A percentile compares a stretch with the other conserved stretches of the same genome.
These are phyloP conservation scores for Mycena alexandri DNA, from an alignment of 768 basidiomycete genomes.

Conservation along the genomic window DNA sequence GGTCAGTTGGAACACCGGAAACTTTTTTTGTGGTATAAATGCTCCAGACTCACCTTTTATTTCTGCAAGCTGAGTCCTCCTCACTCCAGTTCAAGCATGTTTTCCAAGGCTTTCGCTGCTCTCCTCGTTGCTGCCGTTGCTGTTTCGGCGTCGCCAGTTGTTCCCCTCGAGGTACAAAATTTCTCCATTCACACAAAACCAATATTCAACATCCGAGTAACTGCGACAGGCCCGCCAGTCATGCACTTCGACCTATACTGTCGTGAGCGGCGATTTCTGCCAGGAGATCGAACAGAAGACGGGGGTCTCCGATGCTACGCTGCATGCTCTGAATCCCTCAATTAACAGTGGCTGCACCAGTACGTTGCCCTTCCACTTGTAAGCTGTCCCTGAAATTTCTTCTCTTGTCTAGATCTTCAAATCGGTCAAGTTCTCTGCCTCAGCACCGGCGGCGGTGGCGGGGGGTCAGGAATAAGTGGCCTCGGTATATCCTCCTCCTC, in stretches of 20 bases:
- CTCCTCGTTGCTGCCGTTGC: conserved; percentile 3
- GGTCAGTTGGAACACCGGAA: background rate
- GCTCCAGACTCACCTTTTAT: background rate
- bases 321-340: conserved; percentile 27
- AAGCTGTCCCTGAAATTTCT: background rate
- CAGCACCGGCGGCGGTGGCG: conserved; percentile 3
- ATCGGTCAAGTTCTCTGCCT: conserved; percentile 25
- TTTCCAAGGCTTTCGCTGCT: conserved; percentile 15
- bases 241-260: conserved; percentile 24
- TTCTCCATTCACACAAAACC: background rate
- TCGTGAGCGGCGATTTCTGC: conserved; percentile 32
- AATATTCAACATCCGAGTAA: conserved; percentile 9
- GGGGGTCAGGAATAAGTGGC: conserved; percentile 14
- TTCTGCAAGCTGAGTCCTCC: conserved; percentile 19
- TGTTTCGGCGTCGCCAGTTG: conserved; percentile 21
- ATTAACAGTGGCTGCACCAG: conserved; percentile 33
- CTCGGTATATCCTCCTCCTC: conserved; percentile 14
- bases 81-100: background rate
- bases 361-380: conserved; percentile 15
- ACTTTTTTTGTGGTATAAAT: conserved; percentile 18
- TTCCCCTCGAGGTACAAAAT: conserved; percentile 17
- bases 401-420: conserved; percentile 20
- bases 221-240: conserved; percentile 23
- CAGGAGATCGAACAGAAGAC: conserved; percentile 14
- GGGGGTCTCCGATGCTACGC: conserved; percentile 23